Base-by-base conservation (phyloP, 2,329 filamentous ascomycete genomes). In the Capronia americana region DNA sequence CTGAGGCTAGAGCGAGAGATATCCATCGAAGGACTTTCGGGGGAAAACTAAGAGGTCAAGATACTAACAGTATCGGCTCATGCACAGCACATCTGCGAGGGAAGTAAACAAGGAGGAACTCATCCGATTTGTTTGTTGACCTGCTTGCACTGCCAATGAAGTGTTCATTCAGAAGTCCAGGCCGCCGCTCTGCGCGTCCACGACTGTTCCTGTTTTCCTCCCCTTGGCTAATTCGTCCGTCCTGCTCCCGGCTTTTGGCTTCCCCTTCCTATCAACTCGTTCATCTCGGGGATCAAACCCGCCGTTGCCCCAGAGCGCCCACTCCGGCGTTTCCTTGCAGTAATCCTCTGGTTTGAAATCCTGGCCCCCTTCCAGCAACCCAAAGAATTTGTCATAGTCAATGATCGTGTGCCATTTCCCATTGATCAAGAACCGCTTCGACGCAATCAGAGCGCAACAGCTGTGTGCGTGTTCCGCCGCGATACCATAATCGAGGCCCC, bases 381-480 rank as follows among this genome's bases (percentile, higher is more conserved):
- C 83, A 77, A 97, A 98, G 83, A 97, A 98, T 66, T 85, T 87
- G 63, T 91, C 85, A 77, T 97, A 98, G 77, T 97, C 91, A 74
- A 99, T 98, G 57, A 91, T 82, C 1, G 94, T 97, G 76, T 95
- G 92, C 93, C 93, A 98, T 76, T 87, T 90, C 4, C 89, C 92
- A 57, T 90, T 82, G 50, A 89, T 86, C 64, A 84, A 82, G 82
- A 98, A 99, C 8, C 93, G 83, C 64, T 90, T 88, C 74, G 91
- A 93, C 0, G 92, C 94, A 46, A 98, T 84, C 60, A 98, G 81
- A 24, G 96, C 89, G 76, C 94, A 98, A 82, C 95, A 98, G 75
- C 91, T 95, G 80, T 98, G 94, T 1, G 92, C 92, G 76, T 98
- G 94, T 80, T 98, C 95, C 1, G 94, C 95, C 0, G 92, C 94